Evolutionary conservation across 805 yeast species (phyloP).

Genomic region (Lipomyces spencermartinsiae): DNA sequence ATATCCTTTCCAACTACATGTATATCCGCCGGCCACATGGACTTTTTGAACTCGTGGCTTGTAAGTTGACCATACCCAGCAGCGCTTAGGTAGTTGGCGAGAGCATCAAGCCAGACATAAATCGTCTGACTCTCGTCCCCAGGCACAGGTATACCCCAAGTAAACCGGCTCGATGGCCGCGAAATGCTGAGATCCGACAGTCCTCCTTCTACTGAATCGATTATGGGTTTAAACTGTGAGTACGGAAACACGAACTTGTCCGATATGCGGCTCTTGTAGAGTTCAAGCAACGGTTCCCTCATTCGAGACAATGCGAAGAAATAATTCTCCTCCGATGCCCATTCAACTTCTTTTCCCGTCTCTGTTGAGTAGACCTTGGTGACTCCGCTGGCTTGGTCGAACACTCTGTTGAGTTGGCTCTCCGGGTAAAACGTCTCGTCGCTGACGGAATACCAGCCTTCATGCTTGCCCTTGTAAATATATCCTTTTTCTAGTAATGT

Average conservation of each 20-base stretch:
- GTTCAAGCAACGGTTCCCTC: constrained; percentile 58
- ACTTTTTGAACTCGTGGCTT: constrained; percentile 36
- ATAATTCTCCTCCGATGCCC: constrained; percentile 82
- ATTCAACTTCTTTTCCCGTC: constrained; percentile 75
- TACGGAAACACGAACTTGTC: constrained; percentile 72
- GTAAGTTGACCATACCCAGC: constrained; percentile 59
- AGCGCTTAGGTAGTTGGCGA: constrained; percentile 81
- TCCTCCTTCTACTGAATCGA: constrained; percentile 59
- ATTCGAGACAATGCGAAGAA: constrained; percentile 78
- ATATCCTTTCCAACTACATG: constrained; percentile 95
- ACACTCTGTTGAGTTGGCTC: constrained; percentile 62
- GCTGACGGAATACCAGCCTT: constrained; percentile 93
- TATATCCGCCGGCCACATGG: constrained; percentile 66
- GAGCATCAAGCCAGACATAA: constrained; percentile 97
- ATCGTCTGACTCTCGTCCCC: constrained; percentile 75
- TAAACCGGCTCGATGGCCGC: constrained; percentile 74
- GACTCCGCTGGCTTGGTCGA: constrained; percentile 41
- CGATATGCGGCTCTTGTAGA: constrained; percentile 50
- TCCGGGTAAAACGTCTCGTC: constrained; percentile 96
- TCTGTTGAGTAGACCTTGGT: constrained; percentile 55
- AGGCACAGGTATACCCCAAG: constrained; percentile 94
- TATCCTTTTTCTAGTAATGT: constrained; percentile 59
- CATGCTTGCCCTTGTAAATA: constrained; percentile 81
- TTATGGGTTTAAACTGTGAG: constrained; percentile 58
- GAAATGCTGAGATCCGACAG: constrained; percentile 83